These are phyloP conservation scores for Sugiyamaella pinicola DNA, from an alignment of 1,139 yeast species.

Conservation along the genomic window DNA sequence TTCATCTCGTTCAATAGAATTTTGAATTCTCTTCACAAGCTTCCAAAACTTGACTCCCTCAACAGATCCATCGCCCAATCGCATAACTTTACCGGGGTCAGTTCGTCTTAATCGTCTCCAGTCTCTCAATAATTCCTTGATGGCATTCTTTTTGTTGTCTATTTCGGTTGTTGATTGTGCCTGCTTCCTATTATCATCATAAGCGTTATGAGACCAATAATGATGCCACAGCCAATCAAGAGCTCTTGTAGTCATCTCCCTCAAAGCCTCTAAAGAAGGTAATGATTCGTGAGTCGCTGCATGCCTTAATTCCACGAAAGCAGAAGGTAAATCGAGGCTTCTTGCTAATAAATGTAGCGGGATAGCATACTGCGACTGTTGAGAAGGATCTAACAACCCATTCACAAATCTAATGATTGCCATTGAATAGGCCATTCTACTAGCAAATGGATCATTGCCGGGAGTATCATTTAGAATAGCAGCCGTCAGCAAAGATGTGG, in stretches of 20 bases:
- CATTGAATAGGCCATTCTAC: slow-evolving; percentile 67
- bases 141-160: slow-evolving; percentile 29
- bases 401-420: slow-evolving; percentile 85
- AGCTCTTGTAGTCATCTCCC: slow-evolving; percentile 61
- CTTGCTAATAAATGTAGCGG: slow-evolving; percentile 78
- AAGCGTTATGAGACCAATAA: slow-evolving; percentile 64
- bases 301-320: slow-evolving; percentile 89
- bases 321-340: slow-evolving; percentile 68
- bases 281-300: slow-evolving; percentile 87
- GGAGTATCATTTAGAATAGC: slow-evolving; percentile 53
- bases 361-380: slow-evolving; percentile 74
- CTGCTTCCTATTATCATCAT: slow-evolving; percentile 36
- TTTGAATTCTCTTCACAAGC: slow-evolving; percentile 27
- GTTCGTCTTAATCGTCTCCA: slow-evolving; percentile 51
- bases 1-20: slow-evolving; percentile 26
- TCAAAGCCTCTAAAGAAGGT: slow-evolving; percentile 68
- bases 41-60: slow-evolving; percentile 29
- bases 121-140: slow-evolving; percentile 40
- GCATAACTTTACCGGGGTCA: slow-evolving; percentile 46
- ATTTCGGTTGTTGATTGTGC: slow-evolving; percentile 19
- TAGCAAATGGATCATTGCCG: slow-evolving; percentile 36
- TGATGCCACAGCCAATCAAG: slow-evolving; percentile 71
- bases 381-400: slow-evolving; percentile 86
- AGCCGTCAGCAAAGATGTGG: slow-evolving; percentile 65
- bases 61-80: slow-evolving; percentile 28